Evolutionary conservation across 495 filamentous ascomycete species (phyloP), one percentile per base, ranked within the genome.

Genomic region (Penicillium cinerascens): DNA sequence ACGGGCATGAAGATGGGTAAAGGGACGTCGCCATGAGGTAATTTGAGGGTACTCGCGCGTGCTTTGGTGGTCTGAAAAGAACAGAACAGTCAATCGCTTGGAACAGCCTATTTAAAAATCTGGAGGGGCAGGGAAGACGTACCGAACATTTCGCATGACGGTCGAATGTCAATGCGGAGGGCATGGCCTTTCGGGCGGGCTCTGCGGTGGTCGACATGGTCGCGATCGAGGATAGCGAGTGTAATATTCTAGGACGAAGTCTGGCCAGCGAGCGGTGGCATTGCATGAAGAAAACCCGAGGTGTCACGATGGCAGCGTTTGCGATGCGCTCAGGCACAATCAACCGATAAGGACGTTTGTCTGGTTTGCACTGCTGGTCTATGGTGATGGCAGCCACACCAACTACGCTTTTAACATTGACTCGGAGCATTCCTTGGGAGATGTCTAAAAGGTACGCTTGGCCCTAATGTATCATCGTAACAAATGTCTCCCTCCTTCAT

Each of bases 1-100:
- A 97, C 93, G 16, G 93, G 93, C 91, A 97, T 97, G 70, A 97
- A 99, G 20, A 97, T 83, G 2, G 93, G 93, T 10, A 97, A 80
- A 45, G 87, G 80, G 13, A 97, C 91, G 0, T 86, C 78, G 59
- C 93, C 93, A 82, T 97, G 95, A 33, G 93, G 93, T 1, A 99
- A 84, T 11, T 84, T 83, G 42, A 99, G 81, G 48, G 85, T 83
- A 48, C 92, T 89, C n/a, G 93, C 93, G 55, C 93, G 86, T 11
- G 93, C 93, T 80, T 92, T 91, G 3, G 93, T 97, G 39, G 88
- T 92, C 93, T 98, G 66, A 25, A 29, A 1, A 25, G 18, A 42
- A 39, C 8, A 8, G 0, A 35, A 16, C 15, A 20, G 22, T 44
- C 17, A 17, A n/a, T n/a, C n/a, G 29, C 39, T 21, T 40, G 21